Percentiles rank a stretch among this genome's conserved stretches.
phyloP scores from a whole-genome alignment of 352 stramenopile genomes.

The Phytophthora fragariae region DNA sequence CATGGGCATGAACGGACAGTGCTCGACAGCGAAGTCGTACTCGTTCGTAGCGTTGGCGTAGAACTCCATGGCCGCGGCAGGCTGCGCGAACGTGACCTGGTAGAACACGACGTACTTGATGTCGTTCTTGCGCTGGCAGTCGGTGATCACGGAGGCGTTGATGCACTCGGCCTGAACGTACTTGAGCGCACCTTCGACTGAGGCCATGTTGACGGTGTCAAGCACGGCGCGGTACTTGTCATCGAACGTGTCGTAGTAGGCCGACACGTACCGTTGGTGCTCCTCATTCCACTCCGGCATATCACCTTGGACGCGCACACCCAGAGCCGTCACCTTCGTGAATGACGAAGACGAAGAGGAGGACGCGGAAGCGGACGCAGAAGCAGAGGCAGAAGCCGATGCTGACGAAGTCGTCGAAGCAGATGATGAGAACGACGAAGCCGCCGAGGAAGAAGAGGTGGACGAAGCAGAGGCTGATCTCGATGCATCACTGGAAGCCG shows the following conservation, averaged over 20 bases:
- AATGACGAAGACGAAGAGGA: constrained; percentile 39
- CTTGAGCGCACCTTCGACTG: constrained; percentile 67
- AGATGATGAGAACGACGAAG: not conserved
- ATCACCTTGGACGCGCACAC: constrained; percentile 62
- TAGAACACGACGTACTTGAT: constrained; percentile 73
- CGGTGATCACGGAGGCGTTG: constrained; percentile 45
- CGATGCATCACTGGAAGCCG: constrained; percentile 8
- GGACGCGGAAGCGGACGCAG: constrained; percentile 8
- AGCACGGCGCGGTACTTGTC: constrained; percentile 51
- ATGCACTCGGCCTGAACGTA: constrained; percentile 76
- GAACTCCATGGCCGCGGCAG: constrained; percentile 49
- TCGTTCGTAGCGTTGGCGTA: constrained; percentile 48
- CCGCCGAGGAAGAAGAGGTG: not conserved
- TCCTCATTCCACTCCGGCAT: constrained; percentile 45
- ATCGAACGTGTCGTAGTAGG: constrained; percentile 53
- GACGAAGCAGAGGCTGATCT: constrained; percentile 15
- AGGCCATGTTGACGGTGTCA: constrained; percentile 65
- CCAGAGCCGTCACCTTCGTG: constrained; percentile 49
- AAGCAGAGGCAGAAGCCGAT: not conserved
- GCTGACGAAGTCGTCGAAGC: constrained; percentile 7
- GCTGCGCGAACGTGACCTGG: constrained; percentile 59
- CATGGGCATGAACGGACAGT: constrained; percentile 66
- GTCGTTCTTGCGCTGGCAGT: constrained; percentile 64
- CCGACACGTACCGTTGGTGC: constrained; percentile 43
- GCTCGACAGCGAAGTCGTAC: constrained; percentile 49